These are phyloP conservation scores for Boletus mariae DNA, from an alignment of 1,284 basidiomycete genomes.

Conservation along the genomic window DNA sequence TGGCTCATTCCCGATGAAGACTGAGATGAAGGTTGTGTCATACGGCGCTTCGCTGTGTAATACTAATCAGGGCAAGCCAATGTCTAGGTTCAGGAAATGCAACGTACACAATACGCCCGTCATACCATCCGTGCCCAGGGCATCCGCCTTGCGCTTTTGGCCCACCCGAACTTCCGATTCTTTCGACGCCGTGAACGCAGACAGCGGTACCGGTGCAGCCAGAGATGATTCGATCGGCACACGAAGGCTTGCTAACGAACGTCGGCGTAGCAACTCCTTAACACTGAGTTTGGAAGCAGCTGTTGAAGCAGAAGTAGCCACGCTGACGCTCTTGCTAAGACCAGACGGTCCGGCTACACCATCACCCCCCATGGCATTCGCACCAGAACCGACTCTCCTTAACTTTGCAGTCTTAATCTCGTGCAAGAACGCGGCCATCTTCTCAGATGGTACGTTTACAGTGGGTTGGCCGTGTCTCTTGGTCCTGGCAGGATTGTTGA, in stretches of 20 bases:
- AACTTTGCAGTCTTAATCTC: constrained; percentile 74
- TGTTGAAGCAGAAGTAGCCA: constrained; percentile 1
- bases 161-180: constrained; percentile 12
- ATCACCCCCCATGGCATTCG: constrained; percentile 20
- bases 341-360: constrained; percentile 26
- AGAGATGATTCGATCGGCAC: constrained; percentile 23
- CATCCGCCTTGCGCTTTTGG: constrained; percentile 27
- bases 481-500: constrained; percentile 42
- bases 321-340: constrained; percentile 31
- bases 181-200: constrained; percentile 3
- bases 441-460: constrained; percentile 66
- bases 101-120: constrained; percentile 15
- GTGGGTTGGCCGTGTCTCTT: constrained; percentile 56
- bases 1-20: constrained; percentile 7
- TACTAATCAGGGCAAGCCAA: constrained; percentile 1
- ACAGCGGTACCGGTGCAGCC: constrained; percentile 19
- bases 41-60: constrained; percentile 22
- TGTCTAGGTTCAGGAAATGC: not conserved
- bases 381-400: constrained; percentile 41
- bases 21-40: constrained; percentile 10
- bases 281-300: constrained; percentile 11
- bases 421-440: constrained; percentile 74
- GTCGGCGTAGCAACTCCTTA: constrained; percentile 26
- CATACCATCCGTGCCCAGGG: constrained; percentile 12
- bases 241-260: constrained; percentile 27